A percentile compares a stretch with the other conserved stretches of the same genome.
These are phyloP conservation scores for Sphagnum magellanicum DNA, from an alignment of 228 moss, liverwort and hornwort species.

Conservation along the genomic window DNA sequence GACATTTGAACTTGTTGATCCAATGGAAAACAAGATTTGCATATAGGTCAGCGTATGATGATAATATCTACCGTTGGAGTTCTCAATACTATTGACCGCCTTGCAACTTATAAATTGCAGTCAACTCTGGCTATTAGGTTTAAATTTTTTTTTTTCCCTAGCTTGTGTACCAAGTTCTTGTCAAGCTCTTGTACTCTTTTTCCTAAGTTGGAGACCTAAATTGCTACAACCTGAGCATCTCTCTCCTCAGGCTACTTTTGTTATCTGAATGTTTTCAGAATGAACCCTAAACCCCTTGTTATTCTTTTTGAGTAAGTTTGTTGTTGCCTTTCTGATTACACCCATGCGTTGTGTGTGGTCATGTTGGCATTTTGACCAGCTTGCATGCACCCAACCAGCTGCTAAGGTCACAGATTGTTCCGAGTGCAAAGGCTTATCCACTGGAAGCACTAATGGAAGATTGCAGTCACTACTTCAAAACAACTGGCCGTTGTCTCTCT, in stretches of 20 bases:
- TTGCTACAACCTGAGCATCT: too few relatives aligned
- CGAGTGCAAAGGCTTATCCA: slow-evolving; percentile 87
- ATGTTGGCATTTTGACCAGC: slow-evolving; percentile 24
- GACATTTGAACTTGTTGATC: not conserved
- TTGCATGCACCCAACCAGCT: slow-evolving; percentile 90
- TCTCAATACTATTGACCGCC: slow-evolving; percentile 83
- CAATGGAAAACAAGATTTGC: slow-evolving; percentile 54
- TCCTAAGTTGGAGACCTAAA: too few relatives aligned
- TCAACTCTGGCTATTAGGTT: slow-evolving; percentile 94
- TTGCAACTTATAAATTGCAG: slow-evolving; percentile 85
- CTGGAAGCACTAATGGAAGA: slow-evolving; percentile 79
- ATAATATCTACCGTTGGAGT: slow-evolving; percentile 98
- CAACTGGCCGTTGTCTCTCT: slow-evolving; percentile 85
- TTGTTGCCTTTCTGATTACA: not conserved
- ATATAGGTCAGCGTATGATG: slow-evolving; percentile 98
- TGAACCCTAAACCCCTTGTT: not conserved
- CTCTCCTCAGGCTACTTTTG: too few relatives aligned
- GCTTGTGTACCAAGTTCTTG: too few relatives aligned
- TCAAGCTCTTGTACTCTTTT: too few relatives aligned
- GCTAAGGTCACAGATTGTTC: slow-evolving; percentile 78
- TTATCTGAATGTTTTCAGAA: too few relatives aligned
- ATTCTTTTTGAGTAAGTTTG: not conserved
- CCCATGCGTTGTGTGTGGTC: not conserved
- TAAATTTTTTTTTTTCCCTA: not conserved
- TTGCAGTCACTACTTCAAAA: slow-evolving; percentile 69